Conservation (phyloP, 805 yeast genomes). For the Candida tibetensis region DNA sequence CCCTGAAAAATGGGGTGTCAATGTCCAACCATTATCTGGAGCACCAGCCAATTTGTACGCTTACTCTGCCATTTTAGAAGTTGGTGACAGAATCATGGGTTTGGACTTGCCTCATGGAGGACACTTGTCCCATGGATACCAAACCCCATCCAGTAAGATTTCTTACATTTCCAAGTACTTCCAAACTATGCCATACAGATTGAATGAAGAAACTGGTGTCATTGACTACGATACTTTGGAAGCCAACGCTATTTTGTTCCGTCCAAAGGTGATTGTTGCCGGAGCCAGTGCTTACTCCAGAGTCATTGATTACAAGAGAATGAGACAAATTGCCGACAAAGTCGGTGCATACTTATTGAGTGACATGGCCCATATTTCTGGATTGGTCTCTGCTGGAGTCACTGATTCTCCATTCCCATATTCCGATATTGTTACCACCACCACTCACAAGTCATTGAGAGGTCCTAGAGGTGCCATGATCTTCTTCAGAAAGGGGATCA, state of each 20-base stretch:
- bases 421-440: slow-evolving; percentile 97
- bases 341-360: slow-evolving; percentile 95
- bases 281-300: slow-evolving; percentile 99
- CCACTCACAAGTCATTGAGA: slow-evolving; percentile 97
- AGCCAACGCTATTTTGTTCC: slow-evolving; percentile 82
- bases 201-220: slow-evolving; percentile 84
- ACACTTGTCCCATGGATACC: slow-evolving; percentile 97
- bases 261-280: slow-evolving; percentile 96
- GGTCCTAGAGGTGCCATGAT: slow-evolving; percentile 99
- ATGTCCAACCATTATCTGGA: slow-evolving; percentile 94
- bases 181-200: slow-evolving; percentile 98
- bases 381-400: slow-evolving; percentile 92
- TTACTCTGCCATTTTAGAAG: slow-evolving; percentile 91
- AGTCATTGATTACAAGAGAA: slow-evolving; percentile 92
- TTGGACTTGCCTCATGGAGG: slow-evolving; percentile 98
- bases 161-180: slow-evolving; percentile 95
- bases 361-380: slow-evolving; percentile 99
- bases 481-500: slow-evolving; percentile 94
- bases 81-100: slow-evolving; percentile 97
- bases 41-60: slow-evolving; percentile 98
- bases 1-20: slow-evolving; percentile 92
- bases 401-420: slow-evolving; percentile 95
- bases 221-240: slow-evolving; percentile 96
- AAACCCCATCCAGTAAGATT: slow-evolving; percentile 88
- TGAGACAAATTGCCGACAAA: slow-evolving; percentile 94